Conservation (phyloP, 1,139 yeast genomes). For the Geotrichum bryndzae region DNA sequence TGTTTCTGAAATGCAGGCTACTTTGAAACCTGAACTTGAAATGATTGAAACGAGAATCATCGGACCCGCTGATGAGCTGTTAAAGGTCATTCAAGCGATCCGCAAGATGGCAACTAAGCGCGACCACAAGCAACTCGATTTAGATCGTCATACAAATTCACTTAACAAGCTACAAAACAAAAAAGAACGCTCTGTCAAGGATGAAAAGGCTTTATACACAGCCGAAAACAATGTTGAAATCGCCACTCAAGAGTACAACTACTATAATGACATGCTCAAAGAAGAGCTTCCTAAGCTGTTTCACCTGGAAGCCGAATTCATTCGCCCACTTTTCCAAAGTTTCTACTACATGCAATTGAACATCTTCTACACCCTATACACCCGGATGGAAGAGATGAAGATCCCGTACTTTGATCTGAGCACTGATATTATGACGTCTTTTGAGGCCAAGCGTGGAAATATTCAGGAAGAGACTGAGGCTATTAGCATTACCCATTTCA, state of each 20-base stretch:
- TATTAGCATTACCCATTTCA: slow-evolving; percentile 81
- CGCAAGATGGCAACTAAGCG: slow-evolving; percentile 93
- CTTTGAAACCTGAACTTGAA: slow-evolving; percentile 87
- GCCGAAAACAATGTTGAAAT: slow-evolving; percentile 85
- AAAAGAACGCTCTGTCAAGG: slow-evolving; percentile 77
- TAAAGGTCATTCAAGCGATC: slow-evolving; percentile 71
- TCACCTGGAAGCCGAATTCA: slow-evolving; percentile 83
- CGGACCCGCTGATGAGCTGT: slow-evolving; percentile 84
- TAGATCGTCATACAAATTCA: slow-evolving; percentile 75
- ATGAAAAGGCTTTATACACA: slow-evolving; percentile 81
- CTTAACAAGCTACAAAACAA: slow-evolving; percentile 70
- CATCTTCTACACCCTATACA: slow-evolving; percentile 86
- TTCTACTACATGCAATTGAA: slow-evolving; percentile 97
- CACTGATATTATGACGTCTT: slow-evolving; percentile 74
- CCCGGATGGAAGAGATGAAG: slow-evolving; percentile 89
- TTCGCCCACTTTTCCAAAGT: slow-evolving; percentile 86
- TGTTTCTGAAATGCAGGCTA: slow-evolving; percentile 76
- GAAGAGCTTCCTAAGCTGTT: slow-evolving; percentile 82
- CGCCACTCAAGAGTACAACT: slow-evolving; percentile 93
- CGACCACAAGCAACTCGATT: slow-evolving; percentile 89
- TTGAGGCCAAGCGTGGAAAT: slow-evolving; percentile 74
- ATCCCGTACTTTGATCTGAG: slow-evolving; percentile 89
- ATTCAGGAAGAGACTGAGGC: slow-evolving; percentile 85
- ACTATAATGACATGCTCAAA: slow-evolving; percentile 90
- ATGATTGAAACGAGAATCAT: slow-evolving; percentile 86